Base-by-base conservation (phyloP, 2,329 filamentous ascomycete genomes). In the Apiospora pterosperma region DNA sequence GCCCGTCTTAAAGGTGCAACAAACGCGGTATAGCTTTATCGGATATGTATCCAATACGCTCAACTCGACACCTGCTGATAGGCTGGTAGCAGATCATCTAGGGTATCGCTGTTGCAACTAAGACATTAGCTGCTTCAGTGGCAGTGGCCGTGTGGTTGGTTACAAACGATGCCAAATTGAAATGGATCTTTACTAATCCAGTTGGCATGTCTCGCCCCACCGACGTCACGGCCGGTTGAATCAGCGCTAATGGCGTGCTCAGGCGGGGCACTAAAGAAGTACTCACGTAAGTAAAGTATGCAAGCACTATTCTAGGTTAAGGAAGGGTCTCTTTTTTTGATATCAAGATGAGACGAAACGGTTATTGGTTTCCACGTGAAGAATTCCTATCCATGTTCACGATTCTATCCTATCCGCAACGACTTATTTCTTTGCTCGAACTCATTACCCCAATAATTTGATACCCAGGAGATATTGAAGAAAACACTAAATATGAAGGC, bases 401-500 rank as follows among this genome's bases (percentile, higher is more conserved):
- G 16, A 10, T 34, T 34, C 14, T 12, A 16, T 19, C 21, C 4
- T 34, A 34, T n/a, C 12, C 28, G 16, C 28, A 34, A 55, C 48
- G 8, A 55, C 7, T 21, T 19, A 11, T 55, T 55, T 16, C 7
- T 21, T n/a, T n/a, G n/a, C n/a, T n/a, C n/a, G n/a, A n/a, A 55
- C 7, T 21, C 11, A 11, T 55, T 55, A 16, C 7, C 12, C 4
- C 4, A n/a, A 28, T 34, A 2, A 34, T 21, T n/a, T 34, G 19
- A 55, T n/a, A 41, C 36, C 36, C 14, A 41, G 12, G n/a, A 19
- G 14, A 59, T 4, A 2, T 31, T 12, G 36, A 59, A 11, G 41
- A 60, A 23, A 39, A 34, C 60, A 10, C 21, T n/a, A 2, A 82
- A 67, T 65, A 87, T 88, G 85, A 84, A 80, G 73, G 85, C 85